Conservation (phyloP, 2,329 filamentous ascomycete genomes). For the Colletotrichum sp. region DNA sequence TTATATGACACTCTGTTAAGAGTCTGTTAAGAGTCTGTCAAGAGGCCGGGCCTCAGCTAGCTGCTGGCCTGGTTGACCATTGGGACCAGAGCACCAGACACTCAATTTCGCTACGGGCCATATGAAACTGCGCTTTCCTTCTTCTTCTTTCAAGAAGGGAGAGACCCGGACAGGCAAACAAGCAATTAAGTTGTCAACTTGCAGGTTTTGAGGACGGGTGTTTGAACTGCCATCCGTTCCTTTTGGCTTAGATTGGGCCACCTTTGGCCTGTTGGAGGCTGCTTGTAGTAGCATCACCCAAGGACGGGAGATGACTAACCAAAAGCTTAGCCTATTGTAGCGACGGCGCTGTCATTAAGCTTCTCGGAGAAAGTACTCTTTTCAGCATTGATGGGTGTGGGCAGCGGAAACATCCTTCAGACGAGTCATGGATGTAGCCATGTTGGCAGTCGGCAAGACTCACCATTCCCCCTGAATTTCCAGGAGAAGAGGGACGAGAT, state of each 20-base stretch:
- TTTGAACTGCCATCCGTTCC: constrained; percentile 16
- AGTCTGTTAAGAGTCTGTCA: too few relatives aligned
- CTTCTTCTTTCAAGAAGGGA: too few relatives aligned
- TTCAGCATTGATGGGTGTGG: neutral
- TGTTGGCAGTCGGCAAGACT: neutral
- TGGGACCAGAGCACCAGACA: neutral
- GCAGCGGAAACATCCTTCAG: neutral
- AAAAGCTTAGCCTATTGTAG: neutral
- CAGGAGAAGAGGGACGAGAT: neutral
- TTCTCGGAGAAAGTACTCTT: neutral
- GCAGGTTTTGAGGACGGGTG: neutral
- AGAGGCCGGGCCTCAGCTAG: neutral
- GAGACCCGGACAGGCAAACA: neutral
- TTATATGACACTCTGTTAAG: neutral
- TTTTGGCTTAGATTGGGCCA: neutral
- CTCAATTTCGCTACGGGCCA: neutral
- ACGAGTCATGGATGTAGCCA: constrained; percentile 10
- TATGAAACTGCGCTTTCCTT: neutral
- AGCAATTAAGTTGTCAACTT: neutral
- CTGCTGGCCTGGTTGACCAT: neutral
- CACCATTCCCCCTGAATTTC: neutral
- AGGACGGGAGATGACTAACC: neutral
- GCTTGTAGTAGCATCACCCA: neutral
- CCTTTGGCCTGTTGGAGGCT: neutral
- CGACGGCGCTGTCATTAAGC: neutral